phyloP scores from a whole-genome alignment of 768 basidiomycete genomes.

The Trametes coccinea region DNA sequence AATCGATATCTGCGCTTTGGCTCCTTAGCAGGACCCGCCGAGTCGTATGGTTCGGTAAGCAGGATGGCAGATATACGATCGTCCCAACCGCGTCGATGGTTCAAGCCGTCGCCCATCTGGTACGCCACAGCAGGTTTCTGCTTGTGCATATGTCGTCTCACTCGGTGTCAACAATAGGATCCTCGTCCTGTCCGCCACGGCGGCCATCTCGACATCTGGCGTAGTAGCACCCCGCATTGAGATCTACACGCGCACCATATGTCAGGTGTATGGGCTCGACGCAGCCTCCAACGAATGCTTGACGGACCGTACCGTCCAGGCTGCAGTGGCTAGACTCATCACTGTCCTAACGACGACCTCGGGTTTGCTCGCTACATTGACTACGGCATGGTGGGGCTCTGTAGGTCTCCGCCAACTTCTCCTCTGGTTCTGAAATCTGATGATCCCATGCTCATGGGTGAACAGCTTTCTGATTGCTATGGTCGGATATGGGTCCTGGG shows the following conservation, averaged over 20 bases:
- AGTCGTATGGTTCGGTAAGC: slow-evolving; percentile 2
- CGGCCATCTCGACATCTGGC: slow-evolving; percentile 53
- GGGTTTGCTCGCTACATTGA: slow-evolving; percentile 74
- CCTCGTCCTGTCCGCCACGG: slow-evolving; percentile 51
- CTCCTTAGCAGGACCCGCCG: no score
- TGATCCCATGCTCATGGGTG: background rate
- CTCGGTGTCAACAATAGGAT: slow-evolving; percentile 46
- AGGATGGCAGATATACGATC: background rate
- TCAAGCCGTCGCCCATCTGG: slow-evolving; percentile 15
- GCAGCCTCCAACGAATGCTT: slow-evolving; percentile 43
- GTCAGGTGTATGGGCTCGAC: slow-evolving; percentile 50
- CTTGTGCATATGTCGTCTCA: background rate
- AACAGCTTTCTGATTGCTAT: slow-evolving; percentile 73
- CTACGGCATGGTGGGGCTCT: slow-evolving; percentile 85
- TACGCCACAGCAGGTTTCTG: background rate
- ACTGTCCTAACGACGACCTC: slow-evolving; percentile 55
- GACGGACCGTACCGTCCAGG: slow-evolving; percentile 69
- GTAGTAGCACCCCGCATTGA: slow-evolving; percentile 72
- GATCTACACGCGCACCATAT: slow-evolving; percentile 72
- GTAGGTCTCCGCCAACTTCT: slow-evolving; percentile 42
- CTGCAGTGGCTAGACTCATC: slow-evolving; percentile 68
- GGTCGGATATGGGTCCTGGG: slow-evolving; percentile 70
- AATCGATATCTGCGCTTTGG: no score
- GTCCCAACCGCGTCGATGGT: background rate
- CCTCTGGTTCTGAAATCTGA: background rate